phyloP scores from a whole-genome alignment of 805 yeast genomes.

The Wickerhamiella kurtzmanii region DNA sequence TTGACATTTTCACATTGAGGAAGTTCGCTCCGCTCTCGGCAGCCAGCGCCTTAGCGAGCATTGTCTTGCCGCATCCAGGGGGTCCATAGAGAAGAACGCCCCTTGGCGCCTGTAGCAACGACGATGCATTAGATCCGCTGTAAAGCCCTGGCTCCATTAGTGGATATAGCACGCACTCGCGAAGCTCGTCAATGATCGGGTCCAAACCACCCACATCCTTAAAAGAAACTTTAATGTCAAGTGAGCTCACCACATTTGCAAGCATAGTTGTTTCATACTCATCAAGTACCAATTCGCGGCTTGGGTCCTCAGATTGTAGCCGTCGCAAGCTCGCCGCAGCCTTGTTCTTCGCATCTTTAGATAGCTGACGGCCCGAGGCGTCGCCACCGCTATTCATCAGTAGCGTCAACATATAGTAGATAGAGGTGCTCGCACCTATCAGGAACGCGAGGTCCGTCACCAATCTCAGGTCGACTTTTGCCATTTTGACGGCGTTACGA shows the following conservation, averaged over 20 bases:
- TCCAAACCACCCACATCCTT: slow-evolving; percentile 85
- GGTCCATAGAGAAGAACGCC: slow-evolving; percentile 91
- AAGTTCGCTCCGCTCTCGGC: slow-evolving; percentile 84
- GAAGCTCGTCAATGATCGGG: slow-evolving; percentile 63
- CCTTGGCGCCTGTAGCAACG: slow-evolving; percentile 74
- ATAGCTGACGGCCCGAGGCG: slow-evolving; percentile 34
- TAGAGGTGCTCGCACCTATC: slow-evolving; percentile 53
- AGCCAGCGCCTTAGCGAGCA: slow-evolving; percentile 93
- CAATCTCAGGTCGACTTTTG: slow-evolving; percentile 16
- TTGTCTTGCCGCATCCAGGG: slow-evolving; percentile 96
- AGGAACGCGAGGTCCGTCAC: slow-evolving; percentile 36
- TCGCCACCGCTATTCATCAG: slow-evolving; percentile 24
- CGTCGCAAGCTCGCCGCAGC: slow-evolving; percentile 45
- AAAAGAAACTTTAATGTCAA: slow-evolving; percentile 64
- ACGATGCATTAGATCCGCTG: slow-evolving; percentile 33
- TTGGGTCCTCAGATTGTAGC: slow-evolving; percentile 48
- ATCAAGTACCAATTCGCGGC: slow-evolving; percentile 39
- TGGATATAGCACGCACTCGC: slow-evolving; percentile 83
- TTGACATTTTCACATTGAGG: slow-evolving; percentile 81
- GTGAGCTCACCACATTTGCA: slow-evolving; percentile 69
- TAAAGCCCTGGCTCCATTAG: slow-evolving; percentile 40
- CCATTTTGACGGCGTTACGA: slow-evolving; percentile 4
- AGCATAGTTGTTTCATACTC: slow-evolving; percentile 68
- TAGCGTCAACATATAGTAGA: slow-evolving; percentile 43
- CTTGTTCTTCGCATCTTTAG: slow-evolving; percentile 48